A percentile compares a stretch with the other conserved stretches of the same genome.
phyloP scores from a whole-genome alignment of 2,329 filamentous ascomycete genomes.

The Alternaria arborescens region DNA sequence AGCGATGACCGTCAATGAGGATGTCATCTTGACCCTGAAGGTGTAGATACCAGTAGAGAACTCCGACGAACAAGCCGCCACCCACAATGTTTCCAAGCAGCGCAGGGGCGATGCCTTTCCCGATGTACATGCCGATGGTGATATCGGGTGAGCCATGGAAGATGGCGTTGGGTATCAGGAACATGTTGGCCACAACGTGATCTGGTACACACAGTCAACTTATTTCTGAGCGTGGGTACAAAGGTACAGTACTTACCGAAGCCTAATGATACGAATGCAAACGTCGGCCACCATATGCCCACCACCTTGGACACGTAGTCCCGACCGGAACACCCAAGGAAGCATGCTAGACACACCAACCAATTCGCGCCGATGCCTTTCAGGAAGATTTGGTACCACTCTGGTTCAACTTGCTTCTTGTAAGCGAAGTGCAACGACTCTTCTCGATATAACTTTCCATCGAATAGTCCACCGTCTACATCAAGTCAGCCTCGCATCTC shows the following conservation, averaged over 20 bases:
- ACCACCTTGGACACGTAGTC: slow-evolving; percentile 33
- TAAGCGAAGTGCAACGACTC: slow-evolving; percentile 28
- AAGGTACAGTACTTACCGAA: slow-evolving; percentile 17
- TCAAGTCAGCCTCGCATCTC: not conserved
- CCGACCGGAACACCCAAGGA: slow-evolving; percentile 30
- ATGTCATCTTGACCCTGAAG: slow-evolving; percentile 9
- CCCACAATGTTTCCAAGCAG: slow-evolving; percentile 35
- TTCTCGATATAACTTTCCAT: slow-evolving; percentile 25
- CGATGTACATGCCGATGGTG: slow-evolving; percentile 38
- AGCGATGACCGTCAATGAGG: slow-evolving; percentile 7
- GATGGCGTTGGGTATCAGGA: slow-evolving; percentile 39
- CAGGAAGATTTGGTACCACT: slow-evolving; percentile 31
- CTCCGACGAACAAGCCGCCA: slow-evolving; percentile 18
- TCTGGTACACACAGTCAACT: slow-evolving; percentile 11
- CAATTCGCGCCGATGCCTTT: slow-evolving; percentile 34
- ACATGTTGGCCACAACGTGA: slow-evolving; percentile 44
- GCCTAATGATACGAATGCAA: slow-evolving; percentile 35
- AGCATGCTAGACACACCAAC: slow-evolving; percentile 35
- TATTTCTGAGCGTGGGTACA: not conserved
- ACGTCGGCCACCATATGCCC: slow-evolving; percentile 41
- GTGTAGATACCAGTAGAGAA: slow-evolving; percentile 14
- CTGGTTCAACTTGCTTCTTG: slow-evolving; percentile 28
- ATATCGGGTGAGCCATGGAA: slow-evolving; percentile 29
- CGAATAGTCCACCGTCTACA: slow-evolving; percentile 58
- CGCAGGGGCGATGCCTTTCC: slow-evolving; percentile 41